phyloP scores from a whole-genome alignment of 2,329 filamentous ascomycete species.

The Scleromitrula shiraiana region DNA sequence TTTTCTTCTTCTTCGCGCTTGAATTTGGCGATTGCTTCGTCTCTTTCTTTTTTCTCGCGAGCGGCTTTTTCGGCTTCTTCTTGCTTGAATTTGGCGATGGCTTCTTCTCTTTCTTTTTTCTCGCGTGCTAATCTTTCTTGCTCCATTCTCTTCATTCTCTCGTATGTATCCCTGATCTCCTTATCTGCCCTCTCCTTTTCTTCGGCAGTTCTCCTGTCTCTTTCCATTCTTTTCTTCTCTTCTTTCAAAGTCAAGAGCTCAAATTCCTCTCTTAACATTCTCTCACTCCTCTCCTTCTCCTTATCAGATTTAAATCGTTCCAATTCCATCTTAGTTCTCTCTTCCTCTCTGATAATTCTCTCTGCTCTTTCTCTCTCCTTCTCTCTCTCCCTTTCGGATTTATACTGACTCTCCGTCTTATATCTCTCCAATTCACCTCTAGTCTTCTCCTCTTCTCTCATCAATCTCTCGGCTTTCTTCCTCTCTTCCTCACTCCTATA shows the following conservation, averaged over 20 bases:
- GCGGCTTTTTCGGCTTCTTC: constrained; percentile 22
- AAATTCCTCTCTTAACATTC: constrained; percentile 1
- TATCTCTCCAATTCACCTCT: constrained; percentile 7
- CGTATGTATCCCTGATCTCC: constrained; percentile 27
- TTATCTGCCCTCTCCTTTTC: constrained; percentile 32
- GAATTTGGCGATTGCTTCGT: neutral
- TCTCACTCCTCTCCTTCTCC: neutral
- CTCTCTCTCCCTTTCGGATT: neutral
- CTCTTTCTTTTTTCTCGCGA: constrained; percentile 14
- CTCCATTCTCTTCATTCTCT: constrained; percentile 35
- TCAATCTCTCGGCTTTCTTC: constrained; percentile 42
- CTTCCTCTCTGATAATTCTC: neutral
- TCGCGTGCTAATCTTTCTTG: constrained; percentile 35
- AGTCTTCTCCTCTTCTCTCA: constrained; percentile 39
- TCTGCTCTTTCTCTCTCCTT: no score
- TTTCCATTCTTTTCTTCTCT: constrained; percentile 6
- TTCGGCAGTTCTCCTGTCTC: constrained; percentile 1
- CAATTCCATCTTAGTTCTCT: neutral
- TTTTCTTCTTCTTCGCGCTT: constrained; percentile 30
- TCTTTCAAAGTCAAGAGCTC: constrained; percentile 3
- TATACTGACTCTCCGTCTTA: neutral
- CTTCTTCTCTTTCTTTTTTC: constrained; percentile 41
- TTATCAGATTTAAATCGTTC: neutral
- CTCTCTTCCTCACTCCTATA: constrained; percentile 34
- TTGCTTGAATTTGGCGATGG: constrained; percentile 36